Evolutionary conservation across 345 rosid species (phyloP).

Genomic region (Dovyalis caffra): DNA sequence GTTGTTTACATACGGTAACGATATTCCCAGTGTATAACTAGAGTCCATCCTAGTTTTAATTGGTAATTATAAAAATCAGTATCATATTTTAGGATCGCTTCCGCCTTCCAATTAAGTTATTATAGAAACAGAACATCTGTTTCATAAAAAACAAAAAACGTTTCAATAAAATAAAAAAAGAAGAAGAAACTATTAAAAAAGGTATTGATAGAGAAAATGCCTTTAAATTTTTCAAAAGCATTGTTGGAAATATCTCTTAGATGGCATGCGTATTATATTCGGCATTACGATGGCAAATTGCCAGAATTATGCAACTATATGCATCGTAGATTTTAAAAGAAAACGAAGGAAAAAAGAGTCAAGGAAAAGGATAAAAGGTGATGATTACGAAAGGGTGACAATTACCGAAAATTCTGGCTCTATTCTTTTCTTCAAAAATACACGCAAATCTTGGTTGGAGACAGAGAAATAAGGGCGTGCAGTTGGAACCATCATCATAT

Average conservation of each 20-base stretch:
- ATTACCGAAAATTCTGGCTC: slow-evolving; percentile 22
- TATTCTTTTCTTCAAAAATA: slow-evolving; percentile 28
- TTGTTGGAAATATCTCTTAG: neutral
- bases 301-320: neutral
- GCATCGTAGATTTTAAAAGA: neutral
- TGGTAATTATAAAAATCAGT: neutral
- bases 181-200: no score
- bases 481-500: slow-evolving; percentile 38
- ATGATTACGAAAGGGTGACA: slow-evolving; percentile 19
- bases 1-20: neutral
- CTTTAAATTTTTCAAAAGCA: neutral
- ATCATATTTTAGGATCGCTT: neutral
- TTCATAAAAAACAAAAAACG: neutral
- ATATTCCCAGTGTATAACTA: neutral
- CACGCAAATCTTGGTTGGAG: slow-evolving; percentile 36
- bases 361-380: slow-evolving; percentile 18
- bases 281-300: neutral
- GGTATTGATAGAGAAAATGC: neutral
- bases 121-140: neutral
- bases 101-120: neutral
- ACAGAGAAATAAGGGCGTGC: slow-evolving; percentile 38
- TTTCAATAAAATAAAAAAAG: no score
- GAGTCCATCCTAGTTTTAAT: neutral
- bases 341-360: neutral
- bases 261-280: neutral